These are phyloP conservation scores for Neocallimastix lanati DNA, from an alignment of 192 early-diverging fungal species.

Conservation along the genomic window DNA sequence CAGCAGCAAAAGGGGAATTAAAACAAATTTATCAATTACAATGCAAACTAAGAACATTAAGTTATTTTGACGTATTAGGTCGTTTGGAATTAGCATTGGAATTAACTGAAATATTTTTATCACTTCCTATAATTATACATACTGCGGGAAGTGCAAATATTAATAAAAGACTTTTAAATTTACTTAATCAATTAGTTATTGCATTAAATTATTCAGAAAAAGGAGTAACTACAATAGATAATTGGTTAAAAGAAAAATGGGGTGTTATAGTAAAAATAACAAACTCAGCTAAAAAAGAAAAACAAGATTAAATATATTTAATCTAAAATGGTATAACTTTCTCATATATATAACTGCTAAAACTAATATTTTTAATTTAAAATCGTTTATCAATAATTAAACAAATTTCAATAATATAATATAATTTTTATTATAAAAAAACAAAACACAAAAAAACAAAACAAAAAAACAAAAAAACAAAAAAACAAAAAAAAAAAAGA, in stretches of 20 bases:
- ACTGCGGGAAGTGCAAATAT: background rate
- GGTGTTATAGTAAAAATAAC: background rate
- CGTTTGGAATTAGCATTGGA: background rate
- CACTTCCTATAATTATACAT: background rate
- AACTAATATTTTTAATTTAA: too few species aligned
- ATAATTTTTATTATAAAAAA: too few species aligned
- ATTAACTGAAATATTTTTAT: background rate
- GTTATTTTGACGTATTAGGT: background rate
- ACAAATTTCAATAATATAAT: too few species aligned
- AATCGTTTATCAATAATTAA: too few species aligned
- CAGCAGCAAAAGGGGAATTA: background rate
- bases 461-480: too few species aligned
- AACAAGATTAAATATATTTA: too few species aligned
- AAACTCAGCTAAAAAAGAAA: background rate
- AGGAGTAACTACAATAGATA: background rate
- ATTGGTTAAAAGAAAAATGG: background rate
- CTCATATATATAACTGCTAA: too few species aligned
- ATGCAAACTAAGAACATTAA: background rate
- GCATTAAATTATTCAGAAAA: background rate
- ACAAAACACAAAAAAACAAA: too few species aligned
- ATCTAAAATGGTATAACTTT: too few species aligned
- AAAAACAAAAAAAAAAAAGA: too few species aligned
- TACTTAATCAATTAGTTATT: background rate
- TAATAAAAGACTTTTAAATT: background rate
- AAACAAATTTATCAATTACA: background rate